Percentiles rank a stretch among this genome's conserved stretches.
These are phyloP conservation scores for Drosera capensis DNA, from an alignment of 148 eudicot species.

Conservation along the genomic window DNA sequence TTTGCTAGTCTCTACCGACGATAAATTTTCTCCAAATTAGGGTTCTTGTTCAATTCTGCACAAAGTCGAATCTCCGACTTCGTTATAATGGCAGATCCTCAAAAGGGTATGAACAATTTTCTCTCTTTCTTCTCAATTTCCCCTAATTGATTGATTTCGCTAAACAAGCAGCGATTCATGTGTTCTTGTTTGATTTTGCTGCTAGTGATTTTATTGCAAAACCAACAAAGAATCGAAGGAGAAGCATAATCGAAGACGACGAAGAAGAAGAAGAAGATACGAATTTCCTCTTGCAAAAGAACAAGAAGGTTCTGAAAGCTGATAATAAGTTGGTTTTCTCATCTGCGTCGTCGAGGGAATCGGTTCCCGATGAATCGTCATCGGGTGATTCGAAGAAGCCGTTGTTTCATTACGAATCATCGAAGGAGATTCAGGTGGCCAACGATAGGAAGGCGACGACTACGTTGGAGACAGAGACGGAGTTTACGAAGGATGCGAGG, in stretches of 20 bases:
- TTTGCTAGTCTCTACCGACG: no score
- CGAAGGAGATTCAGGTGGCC: slow-evolving; percentile 68
- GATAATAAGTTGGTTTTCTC: slow-evolving; percentile 60
- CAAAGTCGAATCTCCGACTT: no score
- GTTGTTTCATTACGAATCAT: slow-evolving; percentile 64
- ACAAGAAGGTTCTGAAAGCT: slow-evolving; percentile 25
- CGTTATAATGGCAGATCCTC: no score
- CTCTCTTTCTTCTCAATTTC: no score
- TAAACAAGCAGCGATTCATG: no score
- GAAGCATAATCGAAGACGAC: slow-evolving; percentile 30
- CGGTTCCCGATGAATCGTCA: slow-evolving; percentile 16
- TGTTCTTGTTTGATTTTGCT: slow-evolving; percentile 9
- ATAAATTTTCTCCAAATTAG: no score
- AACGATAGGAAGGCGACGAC: slow-evolving; percentile 87
- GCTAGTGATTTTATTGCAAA: slow-evolving; percentile 74
- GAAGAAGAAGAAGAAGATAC: slow-evolving; percentile 14
- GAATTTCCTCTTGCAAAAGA: slow-evolving; percentile 17
- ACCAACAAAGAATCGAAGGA: slow-evolving; percentile 69
- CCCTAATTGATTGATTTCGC: no score
- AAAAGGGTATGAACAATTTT: no score
- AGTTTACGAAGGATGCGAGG: slow-evolving; percentile 60
- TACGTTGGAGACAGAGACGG: slow-evolving; percentile 84
- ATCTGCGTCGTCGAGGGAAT: slow-evolving; percentile 31
- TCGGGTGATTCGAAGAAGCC: slow-evolving; percentile 21
- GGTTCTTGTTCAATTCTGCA: no score